A percentile compares a stretch with the other conserved stretches of the same genome.
Conservation (phyloP, 1,284 basidiomycete species). For the Sporisorium scitamineum region DNA sequence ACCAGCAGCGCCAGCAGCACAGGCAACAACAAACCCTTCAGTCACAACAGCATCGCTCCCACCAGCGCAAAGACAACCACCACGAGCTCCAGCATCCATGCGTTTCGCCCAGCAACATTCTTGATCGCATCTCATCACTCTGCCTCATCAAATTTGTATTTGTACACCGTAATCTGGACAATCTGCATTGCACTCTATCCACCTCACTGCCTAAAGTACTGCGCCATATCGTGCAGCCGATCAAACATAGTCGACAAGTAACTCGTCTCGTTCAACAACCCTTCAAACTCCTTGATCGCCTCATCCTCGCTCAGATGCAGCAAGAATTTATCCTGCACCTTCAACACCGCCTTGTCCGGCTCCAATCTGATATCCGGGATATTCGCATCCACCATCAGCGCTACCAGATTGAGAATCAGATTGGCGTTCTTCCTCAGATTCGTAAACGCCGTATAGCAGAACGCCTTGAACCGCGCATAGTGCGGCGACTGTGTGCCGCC, state of each 20-base stretch:
- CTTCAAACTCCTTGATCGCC: constrained; percentile 96
- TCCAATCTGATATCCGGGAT: constrained; percentile 94
- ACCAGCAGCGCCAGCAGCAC: background rate
- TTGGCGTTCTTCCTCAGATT: constrained; percentile 93
- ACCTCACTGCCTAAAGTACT: constrained; percentile 64
- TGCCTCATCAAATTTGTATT: constrained; percentile 20
- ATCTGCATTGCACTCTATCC: background rate
- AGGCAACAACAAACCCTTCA: background rate
- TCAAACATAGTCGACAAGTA: constrained; percentile 88
- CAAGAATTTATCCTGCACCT: constrained; percentile 95
- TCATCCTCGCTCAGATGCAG: constrained; percentile 78
- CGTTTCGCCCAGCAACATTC: constrained; percentile 11
- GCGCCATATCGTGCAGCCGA: constrained; percentile 67
- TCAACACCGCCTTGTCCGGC: constrained; percentile 75
- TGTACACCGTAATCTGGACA: constrained; percentile 11
- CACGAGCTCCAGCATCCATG: constrained; percentile 35
- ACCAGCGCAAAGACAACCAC: constrained; percentile 7
- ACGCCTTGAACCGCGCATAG: constrained; percentile 94
- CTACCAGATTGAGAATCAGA: constrained; percentile 93
- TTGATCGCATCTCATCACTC: background rate
- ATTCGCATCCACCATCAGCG: constrained; percentile 97
- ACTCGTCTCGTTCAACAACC: constrained; percentile 90
- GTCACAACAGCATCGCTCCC: background rate
- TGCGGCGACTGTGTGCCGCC: constrained; percentile 79
- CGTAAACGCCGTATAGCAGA: constrained; percentile 95